Evolutionary conservation across 345 rosid species (phyloP).

Genomic region (Pistacia atlantica): DNA sequence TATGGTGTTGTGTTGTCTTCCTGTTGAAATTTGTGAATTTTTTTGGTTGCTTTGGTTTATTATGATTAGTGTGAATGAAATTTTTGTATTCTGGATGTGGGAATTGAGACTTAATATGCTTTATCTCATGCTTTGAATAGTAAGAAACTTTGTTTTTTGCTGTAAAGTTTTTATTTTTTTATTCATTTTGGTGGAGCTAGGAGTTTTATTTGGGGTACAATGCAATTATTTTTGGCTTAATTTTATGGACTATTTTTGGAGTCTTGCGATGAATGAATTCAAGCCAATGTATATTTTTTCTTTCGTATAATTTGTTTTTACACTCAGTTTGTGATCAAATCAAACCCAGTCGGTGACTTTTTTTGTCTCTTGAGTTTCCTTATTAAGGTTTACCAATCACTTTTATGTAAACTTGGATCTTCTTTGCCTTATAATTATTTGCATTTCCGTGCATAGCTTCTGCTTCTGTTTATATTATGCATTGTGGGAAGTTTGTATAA

Average conservation of each 20-base stretch:
- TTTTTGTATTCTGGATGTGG: slow-evolving; percentile 27
- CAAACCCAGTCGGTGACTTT: neutral
- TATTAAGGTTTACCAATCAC: neutral
- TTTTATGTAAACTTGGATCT: neutral
- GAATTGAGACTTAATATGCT: slow-evolving; percentile 18
- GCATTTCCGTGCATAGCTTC: neutral
- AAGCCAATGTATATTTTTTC: neutral
- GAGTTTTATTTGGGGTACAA: neutral
- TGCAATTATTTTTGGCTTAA: neutral
- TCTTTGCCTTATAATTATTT: neutral
- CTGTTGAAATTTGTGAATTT: slow-evolving; percentile 13
- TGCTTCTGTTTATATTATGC: neutral
- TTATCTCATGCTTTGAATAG: slow-evolving; percentile 17
- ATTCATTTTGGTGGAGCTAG: neutral
- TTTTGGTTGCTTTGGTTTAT: slow-evolving; percentile 19
- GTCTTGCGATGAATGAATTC: neutral
- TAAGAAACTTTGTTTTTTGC: neutral
- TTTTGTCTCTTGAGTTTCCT: neutral
- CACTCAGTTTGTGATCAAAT: slow-evolving; percentile 2
- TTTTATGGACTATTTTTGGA: neutral
- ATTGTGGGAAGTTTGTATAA: neutral
- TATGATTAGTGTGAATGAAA: slow-evolving; percentile 8
- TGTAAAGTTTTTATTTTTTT: neutral
- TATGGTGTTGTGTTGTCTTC: neutral
- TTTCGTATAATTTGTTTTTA: neutral